Base-by-base conservation (phyloP, 2,329 filamentous ascomycete species). In the Paraphaeosphaeria minitans region DNA sequence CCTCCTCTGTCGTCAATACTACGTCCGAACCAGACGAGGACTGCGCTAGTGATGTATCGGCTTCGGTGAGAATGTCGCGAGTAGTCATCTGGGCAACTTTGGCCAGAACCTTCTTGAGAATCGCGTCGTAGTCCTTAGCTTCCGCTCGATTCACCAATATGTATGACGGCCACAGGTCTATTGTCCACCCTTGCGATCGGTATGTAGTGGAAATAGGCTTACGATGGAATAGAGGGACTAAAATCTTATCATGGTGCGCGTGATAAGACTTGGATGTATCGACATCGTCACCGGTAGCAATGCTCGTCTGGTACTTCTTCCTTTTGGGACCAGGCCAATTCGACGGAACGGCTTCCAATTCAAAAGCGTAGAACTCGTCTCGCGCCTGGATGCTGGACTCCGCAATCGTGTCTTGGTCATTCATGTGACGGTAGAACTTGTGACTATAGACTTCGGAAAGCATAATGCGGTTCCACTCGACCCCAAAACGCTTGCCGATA, bases 351-450 rank as follows among this genome's bases (percentile, higher is more conserved):
- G 84, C 80, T 59, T 96, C 92, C 8, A 98, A 77, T 76, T 99
- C 94, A 69, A 90, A 89, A 29, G 92, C 84, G 12, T 85, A 86
- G 48, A 91, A 81, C 56, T 90, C 85, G 58, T 90, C 90, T 22
- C 78, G 80, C 0, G 71, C 63, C 24, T 81, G 76, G 55, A 97
- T 93, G 52, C 79, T 80, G 49, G 88, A 86, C 56, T 97, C 93
- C 0, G 87, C 87, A 10, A 93, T 87, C 8, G 82, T 80, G 21
- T 66, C 64, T 12, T 66, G 59, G 68, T 97, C 91, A 24, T 92
- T 85, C 65, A 95, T 93, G 51, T 92, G 84, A 72, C 93, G 94
- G 81, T 93, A 98, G 76, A 97, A 93, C 66, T 89, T 92, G 66
- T 87, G 83, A 66, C 87, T 90, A 74, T 92, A 96, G 52, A 96